Evolutionary conservation across 2,329 filamentous ascomycete species (phyloP), one percentile per base, ranked within the genome.

Genomic region (Trichophyton schoenleinii): DNA sequence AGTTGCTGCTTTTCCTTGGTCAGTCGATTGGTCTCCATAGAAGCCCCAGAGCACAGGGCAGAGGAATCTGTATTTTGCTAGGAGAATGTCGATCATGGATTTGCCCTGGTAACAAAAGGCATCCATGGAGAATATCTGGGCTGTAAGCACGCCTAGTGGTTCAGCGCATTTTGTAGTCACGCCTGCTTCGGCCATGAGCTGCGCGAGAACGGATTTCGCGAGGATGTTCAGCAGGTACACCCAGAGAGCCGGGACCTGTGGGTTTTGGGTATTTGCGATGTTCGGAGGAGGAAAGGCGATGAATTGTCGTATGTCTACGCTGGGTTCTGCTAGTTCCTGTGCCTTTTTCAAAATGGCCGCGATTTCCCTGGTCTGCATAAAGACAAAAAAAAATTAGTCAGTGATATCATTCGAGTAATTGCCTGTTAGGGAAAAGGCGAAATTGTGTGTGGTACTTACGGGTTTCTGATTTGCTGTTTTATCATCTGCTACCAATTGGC

Each of bases 1-100:
- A 1, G 95, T 74, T n/a, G 82, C 80, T 18, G 74, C 66, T 11
- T 86, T 82, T 0, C 89, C 90, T 9, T 79, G 78, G 53, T 84
- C 81, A 0, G 86, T 95, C 64, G 80, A 85, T 71, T 95, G 89
- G 64, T 79, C 84, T 25, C 89, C 91, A 49, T 83, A 81, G 65
- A 91, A 83, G 18, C 92, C 92, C 71, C 95, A 97, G 0, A 99
- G 78, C 1, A 91, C 86, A 0, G 94, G 92, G 68, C 90, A 95
- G 2, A 83, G 80, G 15, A 88, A 79, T 63, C 91, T 85, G 68
- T 89, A 88, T 73, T 97, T 96, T 60, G 91, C 87, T 68, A 95
- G 86, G 34, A 97, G 79, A 63, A 97, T 88, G 70, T 95, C 89
- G 59, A 90, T 86, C 62, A 95, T 78, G 0, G 86, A 81, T 57